phyloP scores from a whole-genome alignment of 345 rosid species.

The Gossypium australe region DNA sequence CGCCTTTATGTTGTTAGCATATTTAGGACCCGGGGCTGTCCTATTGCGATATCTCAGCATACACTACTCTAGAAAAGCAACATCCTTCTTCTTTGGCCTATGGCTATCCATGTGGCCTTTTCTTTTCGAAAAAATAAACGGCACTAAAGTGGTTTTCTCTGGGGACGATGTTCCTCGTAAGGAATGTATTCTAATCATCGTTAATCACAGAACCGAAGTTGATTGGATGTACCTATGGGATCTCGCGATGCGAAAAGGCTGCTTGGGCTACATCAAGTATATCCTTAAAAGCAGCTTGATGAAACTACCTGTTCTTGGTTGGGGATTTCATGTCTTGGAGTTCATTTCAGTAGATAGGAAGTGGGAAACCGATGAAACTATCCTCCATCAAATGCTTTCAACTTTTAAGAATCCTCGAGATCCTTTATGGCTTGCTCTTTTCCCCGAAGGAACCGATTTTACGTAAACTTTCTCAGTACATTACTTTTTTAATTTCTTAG shows the following conservation, averaged over 20 bases:
- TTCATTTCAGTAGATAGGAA: conserved; percentile 87
- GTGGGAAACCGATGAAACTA: conserved; percentile 67
- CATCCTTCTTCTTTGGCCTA: conserved; percentile 52
- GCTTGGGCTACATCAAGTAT: conserved; percentile 70
- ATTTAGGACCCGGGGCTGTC: conserved; percentile 46
- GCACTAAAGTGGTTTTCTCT: conserved; percentile 61
- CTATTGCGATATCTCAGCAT: conserved; percentile 41
- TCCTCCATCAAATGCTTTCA: conserved; percentile 50
- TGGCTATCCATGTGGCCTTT: conserved; percentile 89
- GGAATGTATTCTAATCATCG: conserved; percentile 59
- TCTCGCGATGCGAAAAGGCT: conserved; percentile 68
- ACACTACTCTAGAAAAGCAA: conserved; percentile 48
- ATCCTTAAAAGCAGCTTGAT: conserved; percentile 80
- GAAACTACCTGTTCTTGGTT: conserved; percentile 72
- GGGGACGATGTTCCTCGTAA: conserved; percentile 51
- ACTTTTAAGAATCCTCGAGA: conserved; percentile 62
- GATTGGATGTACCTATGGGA: conserved; percentile 96
- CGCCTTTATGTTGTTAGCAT: conserved; percentile 60
- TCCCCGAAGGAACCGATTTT: conserved; percentile 91
- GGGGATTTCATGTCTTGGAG: conserved; percentile 85
- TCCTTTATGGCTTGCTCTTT: conserved; percentile 82
- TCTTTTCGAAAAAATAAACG: conserved; percentile 65
- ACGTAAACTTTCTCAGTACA: conserved; percentile 36
- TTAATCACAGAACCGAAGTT: conserved; percentile 89
- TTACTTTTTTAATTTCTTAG: conserved; percentile 2